phyloP scores from a whole-genome alignment of 78 protist genomes.

The Emiliania huxleyi region DNA sequence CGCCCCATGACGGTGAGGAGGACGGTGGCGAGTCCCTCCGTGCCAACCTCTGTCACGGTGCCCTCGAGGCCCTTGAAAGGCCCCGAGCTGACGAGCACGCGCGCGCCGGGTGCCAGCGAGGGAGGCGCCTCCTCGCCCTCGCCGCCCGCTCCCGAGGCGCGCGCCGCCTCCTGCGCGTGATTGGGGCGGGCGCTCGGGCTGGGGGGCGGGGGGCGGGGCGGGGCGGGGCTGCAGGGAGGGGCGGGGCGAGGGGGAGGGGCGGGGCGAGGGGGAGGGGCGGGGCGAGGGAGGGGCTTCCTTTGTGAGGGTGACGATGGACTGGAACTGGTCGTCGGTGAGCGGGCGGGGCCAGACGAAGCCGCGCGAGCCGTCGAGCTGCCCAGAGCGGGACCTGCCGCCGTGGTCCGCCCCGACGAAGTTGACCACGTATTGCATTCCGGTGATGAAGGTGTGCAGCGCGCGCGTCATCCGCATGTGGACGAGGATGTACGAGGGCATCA shows the following conservation, averaged over 20 bases:
- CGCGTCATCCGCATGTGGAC: background rate
- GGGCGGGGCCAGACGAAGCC: background rate
- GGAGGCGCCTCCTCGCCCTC: too few relatives aligned
- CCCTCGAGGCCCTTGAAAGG: background rate
- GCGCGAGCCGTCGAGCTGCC: background rate
- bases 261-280: too few relatives aligned
- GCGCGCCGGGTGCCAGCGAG: background rate
- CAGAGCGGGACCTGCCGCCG: background rate
- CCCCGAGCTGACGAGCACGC: background rate
- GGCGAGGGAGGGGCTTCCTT: too few relatives aligned
- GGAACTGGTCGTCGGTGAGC: background rate
- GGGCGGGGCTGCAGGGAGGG: too few relatives aligned
- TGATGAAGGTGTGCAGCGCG: background rate
- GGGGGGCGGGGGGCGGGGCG: too few relatives aligned
- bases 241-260: too few relatives aligned
- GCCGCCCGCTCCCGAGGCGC: background rate
- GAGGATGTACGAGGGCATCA: conserved; percentile 15
- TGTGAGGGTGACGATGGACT: background rate
- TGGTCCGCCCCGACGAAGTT: conserved; percentile 15
- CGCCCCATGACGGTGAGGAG: background rate
- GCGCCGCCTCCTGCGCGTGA: too few relatives aligned
- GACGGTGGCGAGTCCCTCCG: background rate
- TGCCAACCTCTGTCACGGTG: background rate
- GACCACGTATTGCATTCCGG: background rate
- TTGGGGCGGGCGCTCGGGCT: too few relatives aligned